phyloP scores from a whole-genome alignment of 805 yeast genomes.

The Yarrowia sp. region DNA sequence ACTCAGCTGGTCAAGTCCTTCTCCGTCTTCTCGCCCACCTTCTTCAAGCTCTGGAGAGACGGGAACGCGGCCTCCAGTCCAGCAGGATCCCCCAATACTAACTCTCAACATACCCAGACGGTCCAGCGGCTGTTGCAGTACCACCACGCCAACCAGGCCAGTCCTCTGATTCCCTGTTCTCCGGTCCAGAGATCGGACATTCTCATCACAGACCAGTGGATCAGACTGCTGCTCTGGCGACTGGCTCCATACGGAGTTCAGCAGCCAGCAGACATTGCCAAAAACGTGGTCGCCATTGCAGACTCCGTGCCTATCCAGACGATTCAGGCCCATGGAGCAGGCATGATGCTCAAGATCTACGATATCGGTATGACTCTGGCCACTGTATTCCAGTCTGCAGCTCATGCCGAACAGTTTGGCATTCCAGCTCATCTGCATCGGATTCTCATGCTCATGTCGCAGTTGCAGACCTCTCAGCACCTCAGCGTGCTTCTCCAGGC shows the following conservation, averaged over 20 bases:
- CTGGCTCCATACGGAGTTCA: constrained; percentile 18
- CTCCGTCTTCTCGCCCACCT: constrained; percentile 24
- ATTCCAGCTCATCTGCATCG: constrained; percentile 15
- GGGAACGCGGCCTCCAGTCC: neutral
- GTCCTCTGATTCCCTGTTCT: constrained; percentile 29
- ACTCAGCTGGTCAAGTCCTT: constrained; percentile 25
- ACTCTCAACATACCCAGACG: constrained; percentile 24
- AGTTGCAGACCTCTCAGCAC: constrained; percentile 18
- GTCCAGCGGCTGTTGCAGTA: constrained; percentile 26
- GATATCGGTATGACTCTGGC: constrained; percentile 33
- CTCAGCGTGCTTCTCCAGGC: constrained; percentile 6
- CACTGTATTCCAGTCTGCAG: constrained; percentile 6
- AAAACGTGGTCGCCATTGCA: constrained; percentile 9
- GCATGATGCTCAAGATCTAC: constrained; percentile 31
- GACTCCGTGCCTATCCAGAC: constrained; percentile 22
- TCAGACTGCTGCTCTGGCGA: constrained; percentile 10
- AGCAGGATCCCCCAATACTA: constrained; percentile 21
- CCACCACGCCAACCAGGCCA: constrained; percentile 33
- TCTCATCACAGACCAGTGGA: constrained; percentile 37
- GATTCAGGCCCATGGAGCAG: constrained; percentile 33
- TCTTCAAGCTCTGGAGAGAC: constrained; percentile 25
- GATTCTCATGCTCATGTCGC: constrained; percentile 32
- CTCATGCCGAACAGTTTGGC: constrained; percentile 23
- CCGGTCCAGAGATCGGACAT: constrained; percentile 14
- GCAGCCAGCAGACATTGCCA: constrained; percentile 21